phyloP scores from a whole-genome alignment of 352 stramenopile genomes.

The Globisporangium sylvaticum region DNA sequence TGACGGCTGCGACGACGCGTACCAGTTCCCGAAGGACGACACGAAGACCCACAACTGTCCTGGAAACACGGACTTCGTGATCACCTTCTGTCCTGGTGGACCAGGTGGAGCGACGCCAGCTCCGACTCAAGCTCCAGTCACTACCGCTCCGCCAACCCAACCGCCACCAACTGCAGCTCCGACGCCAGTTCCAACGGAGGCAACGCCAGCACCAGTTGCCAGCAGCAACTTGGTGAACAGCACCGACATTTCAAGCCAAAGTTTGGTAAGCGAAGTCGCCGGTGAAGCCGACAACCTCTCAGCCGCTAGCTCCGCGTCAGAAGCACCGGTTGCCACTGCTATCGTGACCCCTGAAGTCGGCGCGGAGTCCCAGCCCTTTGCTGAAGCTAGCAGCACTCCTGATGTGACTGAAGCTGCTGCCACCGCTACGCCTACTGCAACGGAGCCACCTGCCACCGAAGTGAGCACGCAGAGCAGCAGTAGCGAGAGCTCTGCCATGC shows the following conservation, averaged over 20 bases:
- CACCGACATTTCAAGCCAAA: not conserved
- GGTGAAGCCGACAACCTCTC: conserved; percentile 6
- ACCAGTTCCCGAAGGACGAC: conserved; percentile 50
- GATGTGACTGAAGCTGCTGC: not conserved
- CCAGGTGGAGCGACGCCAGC: conserved; percentile 16
- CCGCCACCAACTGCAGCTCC: not conserved
- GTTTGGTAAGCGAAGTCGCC: not conserved
- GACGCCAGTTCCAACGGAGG: conserved; percentile 3
- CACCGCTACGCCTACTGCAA: not conserved
- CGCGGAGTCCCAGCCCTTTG: not conserved
- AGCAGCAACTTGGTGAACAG: not conserved
- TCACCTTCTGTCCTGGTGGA: conserved; percentile 37
- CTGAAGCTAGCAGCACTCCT: not conserved
- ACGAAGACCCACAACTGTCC: conserved; percentile 42
- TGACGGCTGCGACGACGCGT: conserved; percentile 53
- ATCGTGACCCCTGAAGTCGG: not conserved
- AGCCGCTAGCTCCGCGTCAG: not conserved
- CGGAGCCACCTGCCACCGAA: not conserved
- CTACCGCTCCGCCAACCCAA: conserved; percentile 12
- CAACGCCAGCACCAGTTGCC: conserved; percentile 2
- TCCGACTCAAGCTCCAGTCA: conserved; percentile 16
- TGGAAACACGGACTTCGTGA: conserved; percentile 22
- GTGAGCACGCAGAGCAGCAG: conserved; percentile 2
- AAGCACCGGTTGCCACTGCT: not conserved
- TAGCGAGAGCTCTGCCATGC: not conserved